These are phyloP conservation scores for Chiua sp. DNA, from an alignment of 1,284 basidiomycete genomes.

Conservation along the genomic window DNA sequence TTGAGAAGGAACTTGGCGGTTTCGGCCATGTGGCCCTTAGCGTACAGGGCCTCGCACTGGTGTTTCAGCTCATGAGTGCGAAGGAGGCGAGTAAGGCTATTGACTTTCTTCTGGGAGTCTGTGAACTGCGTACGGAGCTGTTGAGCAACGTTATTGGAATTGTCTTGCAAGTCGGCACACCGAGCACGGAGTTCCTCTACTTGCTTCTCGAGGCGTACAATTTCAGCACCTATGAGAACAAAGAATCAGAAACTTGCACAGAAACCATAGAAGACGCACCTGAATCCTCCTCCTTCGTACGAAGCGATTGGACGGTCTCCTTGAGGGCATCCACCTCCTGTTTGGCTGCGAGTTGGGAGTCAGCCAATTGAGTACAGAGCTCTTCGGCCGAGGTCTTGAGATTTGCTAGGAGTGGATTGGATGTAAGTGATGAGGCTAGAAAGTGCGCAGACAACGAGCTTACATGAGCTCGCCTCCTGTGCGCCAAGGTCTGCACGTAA, in stretches of 20 bases:
- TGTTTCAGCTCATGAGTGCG: not conserved
- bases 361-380: not conserved
- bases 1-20: not conserved
- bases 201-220: not conserved
- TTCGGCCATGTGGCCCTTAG: not conserved
- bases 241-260: not conserved
- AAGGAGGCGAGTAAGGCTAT: not conserved
- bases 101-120: not conserved
- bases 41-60: not conserved
- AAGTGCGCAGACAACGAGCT: not conserved
- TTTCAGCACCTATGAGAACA: not conserved
- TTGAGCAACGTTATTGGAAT: not conserved
- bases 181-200: not conserved
- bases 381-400: not conserved
- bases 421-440: not conserved
- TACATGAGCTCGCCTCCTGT: not conserved
- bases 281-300: not conserved
- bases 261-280: not conserved
- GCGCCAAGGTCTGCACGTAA: not conserved
- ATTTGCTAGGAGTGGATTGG: not conserved
- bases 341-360: not conserved
- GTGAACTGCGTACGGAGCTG: not conserved
- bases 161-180: not conserved
- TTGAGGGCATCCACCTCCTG: not conserved
- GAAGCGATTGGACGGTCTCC: not conserved